Conservation (phyloP, 2,329 filamentous ascomycete genomes). For the Cordyceps sp. region DNA sequence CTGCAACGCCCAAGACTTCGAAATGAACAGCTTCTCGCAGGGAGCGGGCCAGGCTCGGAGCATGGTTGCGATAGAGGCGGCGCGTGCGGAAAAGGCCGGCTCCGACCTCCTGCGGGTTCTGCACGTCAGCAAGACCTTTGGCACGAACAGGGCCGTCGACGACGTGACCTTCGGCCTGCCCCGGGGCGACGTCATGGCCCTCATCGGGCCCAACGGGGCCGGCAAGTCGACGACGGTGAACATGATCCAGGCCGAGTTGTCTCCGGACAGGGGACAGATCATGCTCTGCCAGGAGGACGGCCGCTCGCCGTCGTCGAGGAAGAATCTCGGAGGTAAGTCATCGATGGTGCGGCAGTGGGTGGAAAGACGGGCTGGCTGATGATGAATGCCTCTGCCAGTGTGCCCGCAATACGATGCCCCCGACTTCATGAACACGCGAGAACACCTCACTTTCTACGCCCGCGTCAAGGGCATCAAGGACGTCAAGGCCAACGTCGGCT, state of each 20-base stretch:
- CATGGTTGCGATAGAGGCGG: conserved; percentile 29
- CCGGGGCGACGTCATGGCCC: conserved; percentile 69
- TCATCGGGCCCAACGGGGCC: conserved; percentile 81
- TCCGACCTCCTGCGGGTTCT: conserved; percentile 53
- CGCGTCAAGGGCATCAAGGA: conserved; percentile 58
- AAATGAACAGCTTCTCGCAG: background rate
- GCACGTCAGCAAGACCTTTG: conserved; percentile 61
- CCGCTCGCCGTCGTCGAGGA: conserved; percentile 36
- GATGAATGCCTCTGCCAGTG: conserved; percentile 25
- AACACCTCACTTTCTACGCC: conserved; percentile 72
- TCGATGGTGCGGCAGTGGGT: background rate
- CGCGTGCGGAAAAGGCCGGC: conserved; percentile 38
- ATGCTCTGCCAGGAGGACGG: conserved; percentile 60
- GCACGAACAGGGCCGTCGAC: conserved; percentile 55
- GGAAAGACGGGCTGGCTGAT: background rate
- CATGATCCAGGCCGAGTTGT: conserved; percentile 63
- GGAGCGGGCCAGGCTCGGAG: background rate
- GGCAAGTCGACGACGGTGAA: conserved; percentile 80
- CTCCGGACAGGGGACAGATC: conserved; percentile 46
- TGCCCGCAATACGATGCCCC: conserved; percentile 74
- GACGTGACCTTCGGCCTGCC: conserved; percentile 73
- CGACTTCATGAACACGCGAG: conserved; percentile 67
- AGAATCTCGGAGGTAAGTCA: conserved; percentile 46
- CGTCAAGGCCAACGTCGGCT: conserved; percentile 53
- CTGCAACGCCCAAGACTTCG: background rate